Percentiles rank a stretch among this genome's conserved stretches.
phyloP scores from a whole-genome alignment of 257 asterid genomes.

The Fraxinus quadrangulata region DNA sequence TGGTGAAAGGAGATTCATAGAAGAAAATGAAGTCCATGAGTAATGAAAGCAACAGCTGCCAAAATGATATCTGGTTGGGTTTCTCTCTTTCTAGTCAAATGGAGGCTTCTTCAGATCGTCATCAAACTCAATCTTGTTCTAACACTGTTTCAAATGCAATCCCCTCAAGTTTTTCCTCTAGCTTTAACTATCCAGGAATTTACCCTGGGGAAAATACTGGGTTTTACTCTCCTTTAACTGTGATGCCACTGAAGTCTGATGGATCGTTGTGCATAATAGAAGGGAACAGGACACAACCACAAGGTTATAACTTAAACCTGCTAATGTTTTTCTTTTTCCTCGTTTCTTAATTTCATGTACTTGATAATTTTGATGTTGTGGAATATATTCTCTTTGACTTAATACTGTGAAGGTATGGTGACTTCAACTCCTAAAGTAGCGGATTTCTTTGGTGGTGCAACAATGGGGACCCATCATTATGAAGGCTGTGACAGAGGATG shows the following conservation, averaged over 20 bases:
- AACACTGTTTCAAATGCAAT: constrained; percentile 38
- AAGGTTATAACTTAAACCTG: constrained; percentile 41
- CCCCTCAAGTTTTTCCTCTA: constrained; percentile 41
- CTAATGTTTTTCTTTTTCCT: background rate
- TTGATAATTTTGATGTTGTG: background rate
- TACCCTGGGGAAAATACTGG: constrained; percentile 57
- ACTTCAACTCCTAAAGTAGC: constrained; percentile 72
- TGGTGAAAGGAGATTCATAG: constrained; percentile 20
- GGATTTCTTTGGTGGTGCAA: constrained; percentile 76
- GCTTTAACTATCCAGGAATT: constrained; percentile 53
- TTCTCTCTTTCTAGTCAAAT: constrained; percentile 81
- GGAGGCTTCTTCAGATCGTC: constrained; percentile 47
- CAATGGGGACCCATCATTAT: constrained; percentile 70
- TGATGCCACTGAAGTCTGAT: constrained; percentile 92
- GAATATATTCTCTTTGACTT: constrained; percentile 17
- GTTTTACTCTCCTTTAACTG: constrained; percentile 54
- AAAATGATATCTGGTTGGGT: constrained; percentile 66
- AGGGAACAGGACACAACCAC: constrained; percentile 72
- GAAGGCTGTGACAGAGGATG: constrained; percentile 52
- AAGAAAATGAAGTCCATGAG: constrained; percentile 47
- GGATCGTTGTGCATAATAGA: constrained; percentile 89
- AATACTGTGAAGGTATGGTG: constrained; percentile 45
- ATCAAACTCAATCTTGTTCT: constrained; percentile 43
- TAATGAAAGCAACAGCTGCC: constrained; percentile 43
- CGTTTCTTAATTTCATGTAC: background rate